Percentiles rank a stretch among this genome's conserved stretches.
Conservation (phyloP, 306 rosid genomes). For the Castanea mollissima region DNA sequence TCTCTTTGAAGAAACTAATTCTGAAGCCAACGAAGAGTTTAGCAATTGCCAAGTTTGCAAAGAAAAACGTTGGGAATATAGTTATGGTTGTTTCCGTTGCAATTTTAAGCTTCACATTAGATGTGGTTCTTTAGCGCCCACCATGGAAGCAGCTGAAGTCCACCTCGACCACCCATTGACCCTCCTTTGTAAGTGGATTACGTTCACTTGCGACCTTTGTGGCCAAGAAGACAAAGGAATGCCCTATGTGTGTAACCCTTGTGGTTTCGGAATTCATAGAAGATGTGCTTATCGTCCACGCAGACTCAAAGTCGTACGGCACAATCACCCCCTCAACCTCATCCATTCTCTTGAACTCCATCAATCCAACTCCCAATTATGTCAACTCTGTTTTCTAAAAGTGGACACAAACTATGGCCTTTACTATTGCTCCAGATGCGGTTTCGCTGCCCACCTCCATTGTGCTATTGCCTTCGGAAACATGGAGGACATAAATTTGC, state of each 20-base stretch:
- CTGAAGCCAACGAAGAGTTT: too few relatives aligned
- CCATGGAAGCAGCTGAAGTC: not conserved
- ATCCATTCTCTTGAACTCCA: too few relatives aligned
- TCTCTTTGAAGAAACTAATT: too few relatives aligned
- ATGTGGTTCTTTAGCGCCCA: not conserved
- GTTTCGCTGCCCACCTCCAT: too few relatives aligned
- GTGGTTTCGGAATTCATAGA: not conserved
- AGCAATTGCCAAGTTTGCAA: too few relatives aligned
- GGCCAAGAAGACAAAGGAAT: not conserved
- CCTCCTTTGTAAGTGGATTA: rapidly evolving
- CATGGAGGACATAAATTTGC: too few relatives aligned
- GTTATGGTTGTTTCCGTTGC: not conserved
- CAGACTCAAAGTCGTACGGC: not conserved
- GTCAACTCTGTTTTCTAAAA: too few relatives aligned
- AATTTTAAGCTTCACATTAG: not conserved
- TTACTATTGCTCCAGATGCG: too few relatives aligned
- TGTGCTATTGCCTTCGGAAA: rapidly evolving
- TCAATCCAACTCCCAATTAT: too few relatives aligned
- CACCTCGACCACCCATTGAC: not conserved
- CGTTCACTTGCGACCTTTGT: not conserved
- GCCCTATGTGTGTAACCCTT: not conserved
- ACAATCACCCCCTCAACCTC: not conserved
- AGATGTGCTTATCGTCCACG: rapidly evolving
- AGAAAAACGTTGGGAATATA: not conserved
- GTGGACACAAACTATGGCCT: too few relatives aligned